Conservation (phyloP, 2,329 filamentous ascomycete genomes). For the Catunica adiposa region DNA sequence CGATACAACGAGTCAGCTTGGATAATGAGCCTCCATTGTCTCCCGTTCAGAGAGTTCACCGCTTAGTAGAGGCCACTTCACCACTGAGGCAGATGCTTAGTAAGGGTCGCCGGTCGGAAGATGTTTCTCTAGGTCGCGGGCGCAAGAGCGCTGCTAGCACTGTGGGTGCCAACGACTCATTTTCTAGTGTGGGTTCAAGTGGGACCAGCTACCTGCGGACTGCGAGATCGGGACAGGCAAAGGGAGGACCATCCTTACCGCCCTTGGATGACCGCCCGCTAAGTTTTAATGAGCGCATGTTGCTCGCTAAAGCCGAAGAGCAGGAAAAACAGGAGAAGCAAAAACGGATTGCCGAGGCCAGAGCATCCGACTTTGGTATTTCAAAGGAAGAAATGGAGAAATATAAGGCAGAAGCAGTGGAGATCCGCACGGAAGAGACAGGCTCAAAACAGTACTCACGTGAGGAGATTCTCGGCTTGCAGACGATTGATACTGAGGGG, state of each 20-base stretch:
- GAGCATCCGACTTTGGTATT: conserved; percentile 41
- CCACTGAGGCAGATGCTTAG: conserved; percentile 11
- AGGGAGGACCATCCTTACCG: neutral
- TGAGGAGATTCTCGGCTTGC: conserved; percentile 39
- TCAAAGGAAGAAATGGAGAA: conserved; percentile 40
- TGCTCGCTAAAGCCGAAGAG: conserved; percentile 47
- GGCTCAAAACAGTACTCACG: conserved; percentile 40
- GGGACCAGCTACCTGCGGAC: conserved; percentile 8
- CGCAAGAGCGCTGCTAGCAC: conserved; percentile 2
- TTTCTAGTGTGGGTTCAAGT: conserved; percentile 4
- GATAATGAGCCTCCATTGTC: conserved; percentile 8
- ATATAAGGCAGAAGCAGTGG: conserved; percentile 40
- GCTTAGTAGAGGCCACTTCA: conserved; percentile 11
- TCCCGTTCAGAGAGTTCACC: conserved; percentile 12
- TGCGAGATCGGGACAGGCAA: conserved; percentile 7
- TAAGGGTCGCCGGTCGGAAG: conserved; percentile 10
- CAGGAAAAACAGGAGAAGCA: conserved; percentile 32
- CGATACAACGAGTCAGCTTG: conserved; percentile 9
- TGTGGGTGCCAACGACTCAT: neutral
- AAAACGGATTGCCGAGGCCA: conserved; percentile 34
- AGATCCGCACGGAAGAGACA: conserved; percentile 33
- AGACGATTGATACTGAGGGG: conserved; percentile 23
- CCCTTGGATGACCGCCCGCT: conserved; percentile 23
- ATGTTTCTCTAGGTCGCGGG: conserved; percentile 8
- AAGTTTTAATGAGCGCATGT: conserved; percentile 74